Evolutionary conservation across 2,329 filamentous ascomycete genomes (phyloP), one percentile per base, ranked within the genome.

Genomic region (Fusarium sulawesiense): DNA sequence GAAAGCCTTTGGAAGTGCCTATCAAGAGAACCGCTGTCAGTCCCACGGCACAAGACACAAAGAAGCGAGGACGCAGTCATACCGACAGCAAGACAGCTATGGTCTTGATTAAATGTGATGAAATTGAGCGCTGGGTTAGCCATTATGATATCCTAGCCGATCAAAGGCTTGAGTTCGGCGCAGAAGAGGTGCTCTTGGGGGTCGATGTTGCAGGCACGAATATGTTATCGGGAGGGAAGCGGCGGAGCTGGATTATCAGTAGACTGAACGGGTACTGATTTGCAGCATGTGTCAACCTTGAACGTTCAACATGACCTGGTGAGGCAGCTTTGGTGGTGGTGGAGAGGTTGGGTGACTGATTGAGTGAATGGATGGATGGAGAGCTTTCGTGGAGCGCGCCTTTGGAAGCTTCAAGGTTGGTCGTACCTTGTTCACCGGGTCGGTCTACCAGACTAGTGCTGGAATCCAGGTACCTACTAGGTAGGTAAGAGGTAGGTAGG

Each of bases 51-150:
- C 18, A 51, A 40, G 50, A 25, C 10, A 48, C 44, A 34, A 53
- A 62, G 49, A 53, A 59, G 58, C 67, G 42, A 44, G 29, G 13
- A 40, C 16, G 47, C 47, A 27, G 60, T 81, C 91, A 78, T 85
- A 94, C 93, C 95, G 75, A 99, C 94, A 83, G 95, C 95, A 71
- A 99, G 87, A 81, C 95, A 95, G 87, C 93, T 97, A 84, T 97
- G 94, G 85, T 99, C 96, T 85, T 99, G 96, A 82, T 99, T 99
- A 83, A 98, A 99, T 44, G 95, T 98, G 76, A 99, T 93, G 83
- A 97, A 99, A 82, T 99, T 99, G 85, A 98, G 93, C 50, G 89
- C 84, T 79, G 91, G 90, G 70, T 78, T 86, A 70, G 90, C 83
- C 90, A 93, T 93, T 65, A 73, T 83, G 77, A 40, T 37, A 37